Percentiles rank a stretch among this genome's conserved stretches.
Evolutionary conservation across 495 filamentous ascomycete species (phyloP).

Genomic region (Annulohypoxylon moriforme): DNA sequence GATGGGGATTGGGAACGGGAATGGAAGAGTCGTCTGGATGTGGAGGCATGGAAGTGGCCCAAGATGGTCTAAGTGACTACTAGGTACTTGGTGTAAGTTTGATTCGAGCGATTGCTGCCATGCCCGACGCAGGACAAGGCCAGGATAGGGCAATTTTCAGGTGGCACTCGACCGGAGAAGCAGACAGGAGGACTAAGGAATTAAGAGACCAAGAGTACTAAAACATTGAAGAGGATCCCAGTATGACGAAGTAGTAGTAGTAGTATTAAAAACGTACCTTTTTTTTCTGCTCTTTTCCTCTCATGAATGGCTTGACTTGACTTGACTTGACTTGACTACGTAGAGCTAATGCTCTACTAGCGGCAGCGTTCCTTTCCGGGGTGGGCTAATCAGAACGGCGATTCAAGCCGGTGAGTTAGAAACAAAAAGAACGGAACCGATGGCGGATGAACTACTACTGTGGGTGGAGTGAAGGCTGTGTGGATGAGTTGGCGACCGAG

Average conservation of each 20-base stretch:
- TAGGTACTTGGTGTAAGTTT: conserved; percentile 40
- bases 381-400: conserved; percentile 37
- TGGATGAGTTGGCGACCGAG: conserved; percentile 42
- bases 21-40: conserved; percentile 17
- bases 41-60: conserved; percentile 20
- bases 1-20: conserved; percentile 29
- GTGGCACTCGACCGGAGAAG: conserved; percentile 30
- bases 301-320: conserved; percentile 29
- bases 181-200: neutral
- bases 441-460: conserved; percentile 44
- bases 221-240: neutral
- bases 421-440: conserved; percentile 43
- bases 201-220: neutral
- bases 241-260: conserved; percentile 6
- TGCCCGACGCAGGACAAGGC: conserved; percentile 26
- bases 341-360: conserved; percentile 39
- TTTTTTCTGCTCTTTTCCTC: conserved; percentile 13
- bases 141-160: conserved; percentile 33
- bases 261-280: conserved; percentile 23
- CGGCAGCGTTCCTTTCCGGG: conserved; percentile 44
- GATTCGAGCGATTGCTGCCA: conserved; percentile 35
- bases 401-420: conserved; percentile 41
- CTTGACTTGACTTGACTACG: conserved; percentile 21
- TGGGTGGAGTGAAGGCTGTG: conserved; percentile 25
- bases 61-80: conserved; percentile 25